A percentile compares a stretch with the other conserved stretches of the same genome.
These are phyloP conservation scores for Lobosporangium transversale DNA, from an alignment of 192 early-diverging fungal genomes.

Conservation along the genomic window DNA sequence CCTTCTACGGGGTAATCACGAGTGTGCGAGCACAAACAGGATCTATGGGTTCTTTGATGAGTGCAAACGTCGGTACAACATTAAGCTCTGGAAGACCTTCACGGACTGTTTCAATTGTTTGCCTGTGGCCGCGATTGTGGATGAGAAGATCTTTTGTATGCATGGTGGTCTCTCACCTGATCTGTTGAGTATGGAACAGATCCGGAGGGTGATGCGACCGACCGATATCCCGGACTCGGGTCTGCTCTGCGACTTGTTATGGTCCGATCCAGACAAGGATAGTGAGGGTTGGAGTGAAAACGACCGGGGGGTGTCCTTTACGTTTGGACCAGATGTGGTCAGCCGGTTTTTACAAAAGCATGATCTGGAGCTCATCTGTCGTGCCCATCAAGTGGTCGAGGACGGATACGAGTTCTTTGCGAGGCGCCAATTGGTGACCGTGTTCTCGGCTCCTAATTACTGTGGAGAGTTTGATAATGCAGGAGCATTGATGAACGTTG, in stretches of 20 bases:
- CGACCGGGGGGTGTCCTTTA: conserved; percentile 96
- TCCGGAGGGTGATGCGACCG: conserved; percentile 95
- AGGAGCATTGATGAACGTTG: conserved; percentile 91
- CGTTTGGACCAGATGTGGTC: conserved; percentile 96
- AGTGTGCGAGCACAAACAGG: conserved; percentile 95
- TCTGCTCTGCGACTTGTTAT: conserved; percentile 93
- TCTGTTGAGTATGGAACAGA: conserved; percentile 97
- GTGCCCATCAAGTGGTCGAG: conserved; percentile 98
- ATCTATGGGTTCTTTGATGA: conserved; percentile 99
- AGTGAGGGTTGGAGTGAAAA: conserved; percentile 97
- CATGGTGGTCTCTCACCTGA: conserved; percentile 98
- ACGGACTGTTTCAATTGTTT: conserved; percentile 99
- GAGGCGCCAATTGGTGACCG: conserved; percentile 93
- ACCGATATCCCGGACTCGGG: conserved; percentile 99
- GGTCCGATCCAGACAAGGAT: conserved; percentile 98
- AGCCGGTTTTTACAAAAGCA: conserved; percentile 94
- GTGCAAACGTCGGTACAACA: conserved; percentile 98
- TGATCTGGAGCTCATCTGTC: conserved; percentile 96
- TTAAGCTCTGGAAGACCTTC: conserved; percentile 99
- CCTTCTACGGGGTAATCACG: conserved; percentile 98
- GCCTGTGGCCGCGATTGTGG: conserved; percentile 96
- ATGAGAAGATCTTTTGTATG: conserved; percentile 99
- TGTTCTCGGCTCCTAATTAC: conserved; percentile 97
- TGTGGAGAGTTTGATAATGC: conserved; percentile 95
- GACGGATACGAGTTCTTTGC: conserved; percentile 99